Conservation (phyloP, 495 filamentous ascomycete genomes). For the Cladorrhinum samala region DNA sequence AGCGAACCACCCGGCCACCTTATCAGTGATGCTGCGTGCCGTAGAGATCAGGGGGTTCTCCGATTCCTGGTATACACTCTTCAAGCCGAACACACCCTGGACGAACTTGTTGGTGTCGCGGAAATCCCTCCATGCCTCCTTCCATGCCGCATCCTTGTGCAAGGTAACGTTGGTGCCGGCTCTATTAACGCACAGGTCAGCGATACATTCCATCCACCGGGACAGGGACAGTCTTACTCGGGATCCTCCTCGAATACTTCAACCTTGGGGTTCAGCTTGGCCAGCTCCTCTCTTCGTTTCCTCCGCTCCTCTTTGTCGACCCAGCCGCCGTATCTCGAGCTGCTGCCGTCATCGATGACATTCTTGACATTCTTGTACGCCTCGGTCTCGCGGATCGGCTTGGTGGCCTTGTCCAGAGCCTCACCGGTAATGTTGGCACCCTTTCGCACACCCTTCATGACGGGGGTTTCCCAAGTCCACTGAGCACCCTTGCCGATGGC, state of each 20-base stretch:
- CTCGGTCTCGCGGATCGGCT: constrained; percentile 88
- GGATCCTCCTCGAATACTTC: constrained; percentile 76
- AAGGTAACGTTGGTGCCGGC: constrained; percentile 90
- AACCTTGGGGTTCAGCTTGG: constrained; percentile 46
- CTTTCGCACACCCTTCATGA: constrained; percentile 86
- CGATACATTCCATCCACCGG: not conserved
- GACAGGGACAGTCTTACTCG: constrained; percentile 54
- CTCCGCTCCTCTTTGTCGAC: constrained; percentile 89
- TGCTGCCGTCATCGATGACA: constrained; percentile 94
- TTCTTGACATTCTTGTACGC: constrained; percentile 92
- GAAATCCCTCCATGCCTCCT: constrained; percentile 92
- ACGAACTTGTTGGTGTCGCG: constrained; percentile 80
- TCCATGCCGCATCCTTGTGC: constrained; percentile 95
- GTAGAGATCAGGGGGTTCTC: constrained; percentile 93
- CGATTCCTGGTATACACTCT: constrained; percentile 84
- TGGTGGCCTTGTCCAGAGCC: constrained; percentile 84
- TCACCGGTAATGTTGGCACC: constrained; percentile 79
- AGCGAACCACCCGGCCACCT: constrained; percentile 90
- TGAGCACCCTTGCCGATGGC: constrained; percentile 82
- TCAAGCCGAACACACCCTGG: constrained; percentile 78
- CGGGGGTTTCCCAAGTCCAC: constrained; percentile 95
- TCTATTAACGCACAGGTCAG: constrained; percentile 40
- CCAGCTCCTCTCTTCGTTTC: constrained; percentile 63
- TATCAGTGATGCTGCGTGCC: constrained; percentile 87
- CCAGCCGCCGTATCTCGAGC: constrained; percentile 93